Evolutionary conservation across 2,329 filamentous ascomycete genomes (phyloP), one percentile per base, ranked within the genome.

Genomic region (Cryphonectria nitschkei): DNA sequence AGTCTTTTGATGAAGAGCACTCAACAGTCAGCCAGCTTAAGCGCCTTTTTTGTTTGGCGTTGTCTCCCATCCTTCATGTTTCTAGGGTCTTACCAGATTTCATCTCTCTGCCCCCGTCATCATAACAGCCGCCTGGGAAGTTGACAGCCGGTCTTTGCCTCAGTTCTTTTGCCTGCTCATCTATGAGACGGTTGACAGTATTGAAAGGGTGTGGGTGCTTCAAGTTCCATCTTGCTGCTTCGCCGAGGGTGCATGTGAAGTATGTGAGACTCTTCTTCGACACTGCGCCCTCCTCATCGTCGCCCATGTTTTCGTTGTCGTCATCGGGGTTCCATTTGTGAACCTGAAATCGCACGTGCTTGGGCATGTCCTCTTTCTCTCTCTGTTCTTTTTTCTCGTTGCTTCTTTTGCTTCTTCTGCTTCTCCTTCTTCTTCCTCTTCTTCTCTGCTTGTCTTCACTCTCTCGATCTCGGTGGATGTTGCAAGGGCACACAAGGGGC

Each of bases 221-320:
- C 26, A 76, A 72, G 26, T 79, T 82, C 26, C 84, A 73, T 1
- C 73, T 72, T 0, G 81, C 79, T 14, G 87, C 87, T 76, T 90
- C 83, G 1, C 87, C 88, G 2, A 91, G 81, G 0, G 88, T 90
- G 76, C 88, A 90, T 3, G 85, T 85, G 75, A 90, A 90, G 77
- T 90, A 89, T 70, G 86, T 89, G 1, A 69, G 67, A 16, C 62
- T 26, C 34, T 50, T 54, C 2, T 68, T 54, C 3, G n/a, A 41
- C 65, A 46, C 62, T 6, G 64, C 50, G 50, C 22, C 64, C 8
- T 32, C 50, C 6, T 26, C 26, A 2, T 22, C 14, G n/a, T 54
- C 43, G 50, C 64, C 46, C 22, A 50, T 50, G 22, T 16, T 50
- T 7, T 19, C 9, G 22, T n/a, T 6, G 8, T 39, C 22, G 32